phyloP scores from a whole-genome alignment of 306 rosid genomes.

The Cyamopsis tetragonoloba region DNA sequence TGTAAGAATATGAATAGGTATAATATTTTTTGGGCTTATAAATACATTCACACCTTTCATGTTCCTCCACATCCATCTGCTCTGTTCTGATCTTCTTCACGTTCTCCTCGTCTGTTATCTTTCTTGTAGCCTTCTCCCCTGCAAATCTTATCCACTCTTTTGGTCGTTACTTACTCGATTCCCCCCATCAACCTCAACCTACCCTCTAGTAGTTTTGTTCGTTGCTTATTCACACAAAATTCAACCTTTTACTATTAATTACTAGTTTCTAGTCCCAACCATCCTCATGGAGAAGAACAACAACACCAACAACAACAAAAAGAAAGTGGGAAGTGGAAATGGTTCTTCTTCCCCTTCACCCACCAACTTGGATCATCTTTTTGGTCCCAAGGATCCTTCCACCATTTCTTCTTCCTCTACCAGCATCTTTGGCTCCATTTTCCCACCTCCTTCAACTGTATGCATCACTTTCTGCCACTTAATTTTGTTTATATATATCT shows the following conservation, averaged over 20 bases:
- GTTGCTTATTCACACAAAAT: too few species aligned
- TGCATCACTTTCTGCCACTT: background rate
- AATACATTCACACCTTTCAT: slow-evolving; percentile 31
- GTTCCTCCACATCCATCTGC: background rate
- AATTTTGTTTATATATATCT: background rate
- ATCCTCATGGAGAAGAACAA: slow-evolving; percentile 5
- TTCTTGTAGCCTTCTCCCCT: slow-evolving; percentile 31
- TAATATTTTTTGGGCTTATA: slow-evolving; percentile 53
- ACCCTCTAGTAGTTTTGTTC: slow-evolving; percentile 42
- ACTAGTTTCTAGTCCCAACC: background rate
- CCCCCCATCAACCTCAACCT: too few species aligned
- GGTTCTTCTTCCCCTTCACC: slow-evolving; percentile 40
- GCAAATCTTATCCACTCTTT: slow-evolving; percentile 55
- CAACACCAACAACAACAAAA: slow-evolving; percentile 40
- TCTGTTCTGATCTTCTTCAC: background rate
- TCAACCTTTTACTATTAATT: too few species aligned
- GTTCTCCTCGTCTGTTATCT: background rate
- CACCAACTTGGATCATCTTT: slow-evolving; percentile 65
- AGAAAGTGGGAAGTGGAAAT: slow-evolving; percentile 37
- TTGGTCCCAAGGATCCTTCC: slow-evolving; percentile 69
- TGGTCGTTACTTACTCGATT: slow-evolving; percentile 45
- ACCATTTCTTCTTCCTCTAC: slow-evolving; percentile 50
- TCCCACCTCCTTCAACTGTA: slow-evolving; percentile 70
- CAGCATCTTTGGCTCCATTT: slow-evolving; percentile 65
- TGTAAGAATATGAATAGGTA: too few species aligned